A percentile compares a stretch with the other conserved stretches of the same genome.
Evolutionary conservation across 1,284 basidiomycete species (phyloP).

Genomic region (Schizophyllum amplum): DNA sequence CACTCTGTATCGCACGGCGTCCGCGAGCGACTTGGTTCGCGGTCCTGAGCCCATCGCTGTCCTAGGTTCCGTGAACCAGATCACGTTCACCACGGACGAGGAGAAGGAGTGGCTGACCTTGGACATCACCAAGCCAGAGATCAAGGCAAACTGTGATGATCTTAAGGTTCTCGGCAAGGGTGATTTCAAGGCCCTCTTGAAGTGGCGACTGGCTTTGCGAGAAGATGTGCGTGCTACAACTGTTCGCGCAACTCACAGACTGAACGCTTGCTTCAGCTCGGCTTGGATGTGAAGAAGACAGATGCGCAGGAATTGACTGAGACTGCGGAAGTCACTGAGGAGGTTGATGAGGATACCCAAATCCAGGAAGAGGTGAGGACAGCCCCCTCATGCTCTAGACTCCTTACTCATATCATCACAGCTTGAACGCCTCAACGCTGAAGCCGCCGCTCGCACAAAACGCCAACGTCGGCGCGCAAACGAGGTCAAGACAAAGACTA

Average conservation of each 20-base stretch:
- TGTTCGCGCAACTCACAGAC: not conserved
- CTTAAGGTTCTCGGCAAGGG: slow-evolving; percentile 96
- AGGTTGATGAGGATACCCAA: slow-evolving; percentile 79
- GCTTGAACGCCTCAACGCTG: slow-evolving; percentile 81
- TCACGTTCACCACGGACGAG: slow-evolving; percentile 78
- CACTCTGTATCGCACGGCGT: slow-evolving; percentile 76
- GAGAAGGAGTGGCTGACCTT: slow-evolving; percentile 80
- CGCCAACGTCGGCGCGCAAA: slow-evolving; percentile 84
- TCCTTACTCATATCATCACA: slow-evolving; percentile 22
- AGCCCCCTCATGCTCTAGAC: slow-evolving; percentile 3
- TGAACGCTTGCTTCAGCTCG: slow-evolving; percentile 43
- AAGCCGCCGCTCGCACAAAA: slow-evolving; percentile 67
- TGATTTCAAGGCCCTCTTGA: slow-evolving; percentile 91
- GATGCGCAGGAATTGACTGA: slow-evolving; percentile 70
- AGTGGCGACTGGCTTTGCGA: slow-evolving; percentile 82
- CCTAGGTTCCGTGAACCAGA: slow-evolving; percentile 80
- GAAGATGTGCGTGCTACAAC: slow-evolving; percentile 54
- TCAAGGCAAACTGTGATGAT: slow-evolving; percentile 82
- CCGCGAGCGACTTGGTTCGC: slow-evolving; percentile 72
- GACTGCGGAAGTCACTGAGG: slow-evolving; percentile 65
- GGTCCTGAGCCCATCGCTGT: slow-evolving; percentile 69
- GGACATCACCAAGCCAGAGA: slow-evolving; percentile 71
- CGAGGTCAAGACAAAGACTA: slow-evolving; percentile 81
- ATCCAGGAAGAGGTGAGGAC: slow-evolving; percentile 75
- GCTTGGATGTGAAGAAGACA: slow-evolving; percentile 74